Evolutionary conservation across 2,329 filamentous ascomycete genomes (phyloP).

Genomic region (Cladosporium sp.): DNA sequence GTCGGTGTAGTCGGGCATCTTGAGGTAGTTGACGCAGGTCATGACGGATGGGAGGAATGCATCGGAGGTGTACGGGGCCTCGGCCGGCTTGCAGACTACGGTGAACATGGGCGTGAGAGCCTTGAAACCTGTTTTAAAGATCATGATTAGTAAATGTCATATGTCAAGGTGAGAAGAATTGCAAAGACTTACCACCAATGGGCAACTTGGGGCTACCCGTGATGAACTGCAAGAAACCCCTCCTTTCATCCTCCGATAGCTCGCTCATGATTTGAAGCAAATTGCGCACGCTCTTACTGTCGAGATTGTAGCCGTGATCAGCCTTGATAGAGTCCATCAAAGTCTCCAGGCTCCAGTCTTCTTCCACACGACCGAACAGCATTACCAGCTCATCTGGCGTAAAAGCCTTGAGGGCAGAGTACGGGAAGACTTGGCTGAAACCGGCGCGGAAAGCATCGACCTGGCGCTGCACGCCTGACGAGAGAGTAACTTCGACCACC

Average conservation of each 20-base stretch:
- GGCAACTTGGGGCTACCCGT: constrained; percentile 97
- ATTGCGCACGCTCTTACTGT: constrained; percentile 92
- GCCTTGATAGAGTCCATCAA: constrained; percentile 98
- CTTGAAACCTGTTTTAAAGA: constrained; percentile 69
- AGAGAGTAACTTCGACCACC: constrained; percentile 86
- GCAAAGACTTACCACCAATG: constrained; percentile 72
- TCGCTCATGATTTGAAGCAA: constrained; percentile 93
- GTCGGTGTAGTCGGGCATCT: constrained; percentile 87
- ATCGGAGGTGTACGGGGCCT: constrained; percentile 86
- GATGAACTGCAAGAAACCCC: constrained; percentile 95
- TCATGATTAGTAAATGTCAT: too few species aligned
- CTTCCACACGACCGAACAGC: constrained; percentile 85
- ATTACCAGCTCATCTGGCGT: constrained; percentile 93
- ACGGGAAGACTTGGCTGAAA: constrained; percentile 95
- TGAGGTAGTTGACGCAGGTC: constrained; percentile 99
- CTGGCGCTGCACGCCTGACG: constrained; percentile 80
- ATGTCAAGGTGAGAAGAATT: constrained; percentile 15
- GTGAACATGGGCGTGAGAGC: constrained; percentile 97
- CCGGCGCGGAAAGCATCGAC: constrained; percentile 85
- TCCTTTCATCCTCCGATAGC: constrained; percentile 65
- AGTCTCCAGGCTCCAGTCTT: constrained; percentile 97
- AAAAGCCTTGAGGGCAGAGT: constrained; percentile 85
- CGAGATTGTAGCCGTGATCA: constrained; percentile 97
- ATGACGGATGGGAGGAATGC: constrained; percentile 99
- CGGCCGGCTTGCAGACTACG: constrained; percentile 97